Percentiles rank a stretch among this genome's conserved stretches.
Conservation (phyloP, 257 asterid genomes). For the Handroanthus guayacan region DNA sequence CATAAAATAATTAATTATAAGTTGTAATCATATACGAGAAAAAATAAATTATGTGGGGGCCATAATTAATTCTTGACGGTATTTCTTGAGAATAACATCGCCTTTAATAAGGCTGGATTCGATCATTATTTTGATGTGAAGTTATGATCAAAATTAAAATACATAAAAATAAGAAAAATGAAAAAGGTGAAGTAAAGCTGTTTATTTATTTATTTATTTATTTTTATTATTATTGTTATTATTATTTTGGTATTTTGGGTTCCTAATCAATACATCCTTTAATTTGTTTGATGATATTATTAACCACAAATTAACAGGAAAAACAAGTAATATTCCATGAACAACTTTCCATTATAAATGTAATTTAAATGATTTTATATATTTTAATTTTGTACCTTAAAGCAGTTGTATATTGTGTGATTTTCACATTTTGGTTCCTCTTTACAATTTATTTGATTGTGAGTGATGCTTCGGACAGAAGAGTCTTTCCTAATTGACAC, state of each 20-base stretch:
- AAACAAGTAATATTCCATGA: no score
- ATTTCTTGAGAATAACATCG: slow-evolving; percentile 48
- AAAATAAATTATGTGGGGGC: slow-evolving; percentile 37
- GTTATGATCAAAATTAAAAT: no score
- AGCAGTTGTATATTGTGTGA: no score
- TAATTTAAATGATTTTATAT: background rate
- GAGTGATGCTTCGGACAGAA: no score
- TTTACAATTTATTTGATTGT: no score
- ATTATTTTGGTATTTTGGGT: background rate
- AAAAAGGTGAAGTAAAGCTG: no score
- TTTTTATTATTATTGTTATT: no score
- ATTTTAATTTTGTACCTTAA: no score
- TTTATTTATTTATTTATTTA: no score
- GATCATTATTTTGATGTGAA: slow-evolving; percentile 42
- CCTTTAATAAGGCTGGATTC: slow-evolving; percentile 48
- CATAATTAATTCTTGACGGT: slow-evolving; percentile 41
- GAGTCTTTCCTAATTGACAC: no score
- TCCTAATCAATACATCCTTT: background rate
- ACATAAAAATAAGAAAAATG: no score
- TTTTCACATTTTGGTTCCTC: no score
- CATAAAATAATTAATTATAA: slow-evolving; percentile 26
- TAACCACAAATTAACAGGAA: background rate
- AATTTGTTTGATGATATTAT: background rate
- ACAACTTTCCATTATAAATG: background rate
- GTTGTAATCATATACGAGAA: slow-evolving; percentile 34